Base-by-base conservation (phyloP, 805 yeast genomes). In the Ogataea pini region DNA sequence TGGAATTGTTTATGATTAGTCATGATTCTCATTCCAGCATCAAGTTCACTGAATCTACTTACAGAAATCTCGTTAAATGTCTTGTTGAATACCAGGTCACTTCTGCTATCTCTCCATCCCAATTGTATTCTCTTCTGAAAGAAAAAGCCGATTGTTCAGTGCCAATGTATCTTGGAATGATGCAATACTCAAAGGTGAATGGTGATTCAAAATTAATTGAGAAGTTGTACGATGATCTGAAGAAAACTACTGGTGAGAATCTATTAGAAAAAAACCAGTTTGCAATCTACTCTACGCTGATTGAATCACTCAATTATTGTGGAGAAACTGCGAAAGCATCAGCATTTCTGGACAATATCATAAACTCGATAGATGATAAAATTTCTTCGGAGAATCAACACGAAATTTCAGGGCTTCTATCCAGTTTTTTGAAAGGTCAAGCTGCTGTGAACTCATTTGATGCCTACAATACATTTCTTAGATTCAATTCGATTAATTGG, bases 301-400 rank as follows among this genome's bases (percentile, higher is more conserved):
- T 85, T 29, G 73, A 80, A 28, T 72, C 83, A 1, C 67, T 85
- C 45, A 72, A 81, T 10, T 67, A 70, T 44, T 77, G 79, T 37
- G 77, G 75, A 34, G 78, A 82, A 52, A 54, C 73, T 31, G 68
- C 71, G 7, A 55, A 75, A 34, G 83, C 89, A 3, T 73, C 85
- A 1, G 71, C 75, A 49, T 74, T 84, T 47, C 66, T 86, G 56
- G 86, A 85, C 59, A 69, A 73, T 34, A 69, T 84, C 5, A 62
- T 85, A 36, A 55, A 70, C 0, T 42, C 54, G 9, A 39, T 53
- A 6, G 54, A 52, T n/a, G 47, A 53, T 12, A 52, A 49, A 32
- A 19, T 46, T 20, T 17, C 46, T 7, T 28, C 48, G 3, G 31
- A 40, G 19, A 53, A 19, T 32, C 54, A 49, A 27, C 14, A 42